Percentiles rank a stretch among this genome's conserved stretches.
These are phyloP conservation scores for Prosopis cineraria DNA, from an alignment of 306 rosid genomes.

Conservation along the genomic window DNA sequence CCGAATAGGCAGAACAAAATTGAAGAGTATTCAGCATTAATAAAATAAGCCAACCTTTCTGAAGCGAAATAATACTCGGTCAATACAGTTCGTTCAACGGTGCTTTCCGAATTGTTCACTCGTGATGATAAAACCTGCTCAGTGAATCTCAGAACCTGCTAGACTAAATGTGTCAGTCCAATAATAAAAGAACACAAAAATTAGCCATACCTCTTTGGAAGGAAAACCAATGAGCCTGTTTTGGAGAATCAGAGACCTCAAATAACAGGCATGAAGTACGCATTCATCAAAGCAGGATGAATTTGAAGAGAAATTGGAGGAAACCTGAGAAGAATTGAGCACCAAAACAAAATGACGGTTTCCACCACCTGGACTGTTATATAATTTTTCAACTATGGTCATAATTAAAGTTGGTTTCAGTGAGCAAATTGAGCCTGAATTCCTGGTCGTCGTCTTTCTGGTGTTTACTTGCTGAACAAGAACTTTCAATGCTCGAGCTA, in stretches of 20 bases:
- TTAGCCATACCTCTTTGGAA: constrained; percentile 35
- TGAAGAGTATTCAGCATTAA: constrained; percentile 44
- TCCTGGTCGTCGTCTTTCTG: constrained; percentile 30
- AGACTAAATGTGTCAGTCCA: constrained; percentile 28
- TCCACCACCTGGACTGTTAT: constrained; percentile 37
- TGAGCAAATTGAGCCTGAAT: constrained; percentile 35
- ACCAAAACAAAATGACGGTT: constrained; percentile 55
- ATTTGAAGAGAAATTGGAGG: constrained; percentile 2
- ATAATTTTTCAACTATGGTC: background rate
- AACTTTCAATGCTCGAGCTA: background rate
- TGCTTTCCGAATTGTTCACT: constrained; percentile 42
- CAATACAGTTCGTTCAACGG: constrained; percentile 44
- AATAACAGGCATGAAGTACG: constrained; percentile 21
- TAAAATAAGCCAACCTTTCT: constrained; percentile 40
- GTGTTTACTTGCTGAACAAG: constrained; percentile 20
- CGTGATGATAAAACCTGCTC: constrained; percentile 36
- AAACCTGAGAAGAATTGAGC: constrained; percentile 37
- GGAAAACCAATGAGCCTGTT: constrained; percentile 37
- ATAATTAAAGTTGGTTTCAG: constrained; percentile 2
- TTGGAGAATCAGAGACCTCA: constrained; percentile 51
- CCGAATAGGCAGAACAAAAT: constrained; percentile 30
- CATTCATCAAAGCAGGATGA: background rate
- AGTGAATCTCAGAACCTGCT: constrained; percentile 23
- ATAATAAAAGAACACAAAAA: constrained; percentile 25
- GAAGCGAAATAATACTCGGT: constrained; percentile 49